Percentiles rank a stretch among this genome's conserved stretches.
These are phyloP conservation scores for Cryptococcus depauperatus DNA, from an alignment of 1,284 basidiomycete species.

Conservation along the genomic window DNA sequence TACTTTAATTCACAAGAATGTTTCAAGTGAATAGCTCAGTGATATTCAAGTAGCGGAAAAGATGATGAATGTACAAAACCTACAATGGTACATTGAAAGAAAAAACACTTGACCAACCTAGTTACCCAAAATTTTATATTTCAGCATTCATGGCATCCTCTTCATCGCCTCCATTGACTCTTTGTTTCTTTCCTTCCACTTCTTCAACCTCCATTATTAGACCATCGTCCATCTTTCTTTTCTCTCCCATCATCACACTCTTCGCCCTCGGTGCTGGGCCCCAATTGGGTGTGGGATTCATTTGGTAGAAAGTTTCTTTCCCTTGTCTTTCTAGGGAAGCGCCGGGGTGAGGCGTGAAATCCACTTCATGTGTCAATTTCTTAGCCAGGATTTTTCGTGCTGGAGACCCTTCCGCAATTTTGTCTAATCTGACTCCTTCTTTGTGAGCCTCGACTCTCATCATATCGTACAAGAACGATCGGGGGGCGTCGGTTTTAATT, in stretches of 20 bases:
- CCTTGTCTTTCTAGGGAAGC: conserved; percentile 47
- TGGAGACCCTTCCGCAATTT: conserved; percentile 63
- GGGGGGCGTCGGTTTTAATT: conserved; percentile 78
- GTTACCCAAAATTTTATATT: too few relatives aligned
- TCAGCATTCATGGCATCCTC: conserved; percentile 15
- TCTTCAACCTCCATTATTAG: not conserved
- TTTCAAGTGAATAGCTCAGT: too few relatives aligned
- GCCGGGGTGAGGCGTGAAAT: conserved; percentile 64
- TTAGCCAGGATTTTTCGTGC: conserved; percentile 58
- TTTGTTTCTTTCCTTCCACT: not conserved
- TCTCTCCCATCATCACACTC: conserved; percentile 9
- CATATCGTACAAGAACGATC: conserved; percentile 68
- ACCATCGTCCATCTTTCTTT: not conserved
- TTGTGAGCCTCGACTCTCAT: conserved; percentile 71
- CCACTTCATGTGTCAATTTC: conserved; percentile 55
- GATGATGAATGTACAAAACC: too few relatives aligned
- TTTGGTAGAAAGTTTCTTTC: conserved; percentile 81
- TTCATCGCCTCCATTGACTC: conserved; percentile 5
- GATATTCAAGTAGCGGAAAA: too few relatives aligned
- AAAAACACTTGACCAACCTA: too few relatives aligned
- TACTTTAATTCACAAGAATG: too few relatives aligned
- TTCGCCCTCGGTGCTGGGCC: conserved; percentile 55
- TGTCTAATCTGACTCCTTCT: conserved; percentile 71
- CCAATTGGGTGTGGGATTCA: conserved; percentile 86
- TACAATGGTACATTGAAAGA: too few relatives aligned